Percentiles rank a stretch among this genome's conserved stretches.
These are phyloP conservation scores for Septoria linicola DNA, from an alignment of 2,329 filamentous ascomycete genomes.

Conservation along the genomic window DNA sequence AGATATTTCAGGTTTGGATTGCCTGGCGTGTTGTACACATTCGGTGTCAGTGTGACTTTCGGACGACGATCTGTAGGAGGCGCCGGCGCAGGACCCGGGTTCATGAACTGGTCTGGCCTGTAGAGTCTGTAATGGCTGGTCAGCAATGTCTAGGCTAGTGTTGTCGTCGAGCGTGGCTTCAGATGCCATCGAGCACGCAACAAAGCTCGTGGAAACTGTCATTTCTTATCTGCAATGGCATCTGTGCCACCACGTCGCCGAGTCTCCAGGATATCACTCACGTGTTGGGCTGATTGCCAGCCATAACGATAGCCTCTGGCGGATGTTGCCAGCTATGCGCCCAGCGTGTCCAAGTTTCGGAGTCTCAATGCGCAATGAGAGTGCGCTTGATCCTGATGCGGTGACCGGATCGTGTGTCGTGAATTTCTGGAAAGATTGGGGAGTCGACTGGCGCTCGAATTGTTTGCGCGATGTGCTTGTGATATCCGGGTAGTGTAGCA, in stretches of 20 bases:
- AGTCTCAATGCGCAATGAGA: constrained; percentile 1
- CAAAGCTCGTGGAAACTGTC: too few relatives aligned
- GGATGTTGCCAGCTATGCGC: constrained; percentile 15
- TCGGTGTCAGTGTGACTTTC: constrained; percentile 71
- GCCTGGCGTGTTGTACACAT: constrained; percentile 66
- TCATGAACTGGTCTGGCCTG: constrained; percentile 77
- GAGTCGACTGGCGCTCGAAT: background rate
- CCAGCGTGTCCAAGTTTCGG: constrained; percentile 3
- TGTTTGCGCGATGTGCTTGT: background rate
- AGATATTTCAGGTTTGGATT: constrained; percentile 58
- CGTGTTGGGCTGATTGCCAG: constrained; percentile 19
- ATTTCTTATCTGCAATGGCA: too few relatives aligned
- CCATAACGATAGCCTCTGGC: constrained; percentile 17
- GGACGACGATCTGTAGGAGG: constrained; percentile 82
- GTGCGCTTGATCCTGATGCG: constrained; percentile 10
- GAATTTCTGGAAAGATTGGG: background rate
- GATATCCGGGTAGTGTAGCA: background rate
- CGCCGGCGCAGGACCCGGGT: constrained; percentile 88
- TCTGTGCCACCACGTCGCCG: background rate
- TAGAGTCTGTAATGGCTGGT: constrained; percentile 52
- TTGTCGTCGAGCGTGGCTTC: background rate
- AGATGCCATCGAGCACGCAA: background rate
- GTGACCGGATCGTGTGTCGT: background rate
- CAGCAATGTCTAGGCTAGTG: background rate
- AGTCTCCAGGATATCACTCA: constrained; percentile 8